Conservation (phyloP, 192 early-diverging fungal genomes). For the Thamnidium elegans region DNA sequence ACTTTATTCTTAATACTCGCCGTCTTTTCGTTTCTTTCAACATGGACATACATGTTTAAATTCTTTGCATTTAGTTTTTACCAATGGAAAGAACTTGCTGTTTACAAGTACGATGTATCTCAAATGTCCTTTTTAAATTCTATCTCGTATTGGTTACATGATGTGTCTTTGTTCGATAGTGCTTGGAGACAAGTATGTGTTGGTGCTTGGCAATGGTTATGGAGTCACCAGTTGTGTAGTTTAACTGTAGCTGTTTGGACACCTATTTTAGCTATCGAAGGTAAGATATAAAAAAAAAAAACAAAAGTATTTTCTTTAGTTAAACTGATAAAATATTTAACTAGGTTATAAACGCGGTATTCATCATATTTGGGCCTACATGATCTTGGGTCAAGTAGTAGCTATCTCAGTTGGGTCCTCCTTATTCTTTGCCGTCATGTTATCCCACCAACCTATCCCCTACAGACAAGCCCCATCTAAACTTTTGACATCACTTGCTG, state of each 20-base stretch:
- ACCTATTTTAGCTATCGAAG: constrained; percentile 32
- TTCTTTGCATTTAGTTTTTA: constrained; percentile 27
- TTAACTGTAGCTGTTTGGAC: constrained; percentile 35
- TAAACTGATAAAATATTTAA: background rate
- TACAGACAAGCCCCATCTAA: background rate
- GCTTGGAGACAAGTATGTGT: constrained; percentile 31
- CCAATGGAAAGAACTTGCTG: constrained; percentile 3
- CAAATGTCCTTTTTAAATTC: constrained; percentile 7
- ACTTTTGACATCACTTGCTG: background rate
- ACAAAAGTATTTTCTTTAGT: background rate
- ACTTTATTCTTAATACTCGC: constrained; percentile 4
- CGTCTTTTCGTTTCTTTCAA: constrained; percentile 2
- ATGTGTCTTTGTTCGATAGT: constrained; percentile 25
- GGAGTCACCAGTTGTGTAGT: constrained; percentile 34
- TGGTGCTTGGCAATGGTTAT: constrained; percentile 28
- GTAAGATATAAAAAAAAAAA: background rate
- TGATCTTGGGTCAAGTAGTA: constrained; percentile 33
- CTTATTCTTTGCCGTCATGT: constrained; percentile 29
- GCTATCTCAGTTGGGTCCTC: constrained; percentile 29
- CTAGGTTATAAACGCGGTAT: constrained; percentile 18
- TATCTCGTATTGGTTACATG: constrained; percentile 29
- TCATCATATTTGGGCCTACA: constrained; percentile 28
- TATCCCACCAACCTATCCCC: background rate
- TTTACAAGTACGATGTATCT: background rate
- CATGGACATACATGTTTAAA: constrained; percentile 35